Evolutionary conservation across 1,284 basidiomycete genomes (phyloP), one percentile per base, ranked within the genome.

Genomic region (Puccinia hordei): DNA sequence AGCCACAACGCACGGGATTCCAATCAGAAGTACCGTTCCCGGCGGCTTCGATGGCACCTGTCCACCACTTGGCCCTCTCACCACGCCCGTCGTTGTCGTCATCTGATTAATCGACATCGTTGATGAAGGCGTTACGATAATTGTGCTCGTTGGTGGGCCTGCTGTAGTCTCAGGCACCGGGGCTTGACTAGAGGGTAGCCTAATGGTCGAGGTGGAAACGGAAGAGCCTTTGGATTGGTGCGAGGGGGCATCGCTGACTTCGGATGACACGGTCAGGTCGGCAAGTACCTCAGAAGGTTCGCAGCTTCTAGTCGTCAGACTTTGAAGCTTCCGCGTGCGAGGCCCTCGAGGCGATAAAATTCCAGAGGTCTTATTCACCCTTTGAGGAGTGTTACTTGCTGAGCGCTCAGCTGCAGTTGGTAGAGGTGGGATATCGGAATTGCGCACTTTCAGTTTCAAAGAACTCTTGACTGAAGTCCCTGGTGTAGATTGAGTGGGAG

Each of bases 1-100:
- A 1, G 76, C 65, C 10, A 79, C 66, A 33, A 79, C 76, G n/a
- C 76, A 79, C 30, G 76, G 76, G 4, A 79, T 79, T 30, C 76
- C 76, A 44, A 69, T 57, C 66, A 79, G 59, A 10, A 79, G 76
- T 35, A 55, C 41, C 46, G 38, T 59, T 1, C 76, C 76, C 19
- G 76, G 76, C 10, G 76, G 76, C 24, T 57, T 69, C 13, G 49
- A 51, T 22, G 46, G 27, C n/a, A 27, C 13, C 33, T 30, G 46
- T 9, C 57, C 57, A 33, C 57, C 24, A 27, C 27, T 59, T 5
- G 24, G 4, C 27, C 24, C 27, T 30, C 38, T 27, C 33, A 24
- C 38, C 1, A 59, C 24, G 0, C 27, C 38, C 24, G 51, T 22
- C 35, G 53, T 61, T 33, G 33, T 41, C 12, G 19, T 49, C 15